Conservation (phyloP, 2,329 filamentous ascomycete species). For the Penicillium sp. region DNA sequence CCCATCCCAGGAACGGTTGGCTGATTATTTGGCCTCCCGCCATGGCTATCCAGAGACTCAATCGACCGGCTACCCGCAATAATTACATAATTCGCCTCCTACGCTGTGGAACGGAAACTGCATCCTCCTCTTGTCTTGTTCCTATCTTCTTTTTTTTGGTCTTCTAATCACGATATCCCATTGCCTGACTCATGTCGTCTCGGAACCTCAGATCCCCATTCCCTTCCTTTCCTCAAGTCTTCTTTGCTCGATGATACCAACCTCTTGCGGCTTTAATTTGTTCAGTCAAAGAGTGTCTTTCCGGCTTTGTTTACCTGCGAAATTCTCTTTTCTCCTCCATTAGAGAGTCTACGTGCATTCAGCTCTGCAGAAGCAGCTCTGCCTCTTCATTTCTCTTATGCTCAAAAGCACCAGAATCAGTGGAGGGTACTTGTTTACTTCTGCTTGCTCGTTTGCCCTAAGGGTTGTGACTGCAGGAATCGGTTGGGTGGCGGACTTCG, state of each 20-base stretch:
- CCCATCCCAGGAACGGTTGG: slow-evolving; percentile 20
- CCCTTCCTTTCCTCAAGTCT: slow-evolving; percentile 25
- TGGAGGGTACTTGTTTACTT: slow-evolving; percentile 22
- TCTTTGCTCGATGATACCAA: slow-evolving; percentile 42
- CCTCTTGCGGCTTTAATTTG: slow-evolving; percentile 34
- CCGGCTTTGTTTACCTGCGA: slow-evolving; percentile 25
- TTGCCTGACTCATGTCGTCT: slow-evolving; percentile 36
- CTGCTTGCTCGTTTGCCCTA: slow-evolving; percentile 10
- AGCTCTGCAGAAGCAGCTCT: slow-evolving; percentile 16
- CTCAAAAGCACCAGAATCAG: slow-evolving; percentile 26
- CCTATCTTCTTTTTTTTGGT: slow-evolving; percentile 6
- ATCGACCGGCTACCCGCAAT: slow-evolving; percentile 43
- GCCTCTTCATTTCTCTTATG: slow-evolving; percentile 8
- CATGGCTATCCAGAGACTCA: slow-evolving; percentile 39
- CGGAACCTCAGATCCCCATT: slow-evolving; percentile 33
- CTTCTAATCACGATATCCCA: slow-evolving; percentile 42
- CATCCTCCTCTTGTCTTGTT: slow-evolving; percentile 24
- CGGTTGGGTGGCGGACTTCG: slow-evolving; percentile 17
- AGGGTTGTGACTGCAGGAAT: slow-evolving; percentile 17
- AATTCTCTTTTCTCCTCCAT: slow-evolving; percentile 24
- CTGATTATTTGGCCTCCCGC: slow-evolving; percentile 31
- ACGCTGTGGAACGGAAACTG: slow-evolving; percentile 25
- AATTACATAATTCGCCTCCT: slow-evolving; percentile 30
- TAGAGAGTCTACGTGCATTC: slow-evolving; percentile 24
- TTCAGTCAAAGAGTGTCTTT: slow-evolving; percentile 37